Percentiles rank a stretch among this genome's conserved stretches.
Evolutionary conservation across 1,284 basidiomycete genomes (phyloP).

Genomic region (Xerocomus cyaneibrunnescens): DNA sequence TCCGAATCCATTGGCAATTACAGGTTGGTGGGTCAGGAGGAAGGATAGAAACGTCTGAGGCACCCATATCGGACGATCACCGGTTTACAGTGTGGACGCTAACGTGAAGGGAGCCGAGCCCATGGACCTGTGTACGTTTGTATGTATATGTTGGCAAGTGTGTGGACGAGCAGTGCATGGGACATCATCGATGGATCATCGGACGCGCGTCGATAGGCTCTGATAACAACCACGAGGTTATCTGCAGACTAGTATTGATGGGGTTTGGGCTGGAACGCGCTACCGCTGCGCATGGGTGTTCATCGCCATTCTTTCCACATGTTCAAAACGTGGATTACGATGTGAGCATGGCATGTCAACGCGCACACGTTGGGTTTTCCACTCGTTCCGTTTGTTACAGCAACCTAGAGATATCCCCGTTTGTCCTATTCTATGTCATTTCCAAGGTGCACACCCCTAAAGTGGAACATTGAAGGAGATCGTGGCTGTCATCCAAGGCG

Average conservation of each 20-base stretch:
- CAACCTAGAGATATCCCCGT: background rate
- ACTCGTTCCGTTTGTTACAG: background rate
- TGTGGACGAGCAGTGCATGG: background rate
- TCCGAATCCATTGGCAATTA: constrained; percentile 12
- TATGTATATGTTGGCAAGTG: constrained; percentile 8
- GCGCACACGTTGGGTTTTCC: background rate
- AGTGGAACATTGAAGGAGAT: background rate
- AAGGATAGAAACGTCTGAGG: background rate
- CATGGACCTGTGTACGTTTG: constrained; percentile 3
- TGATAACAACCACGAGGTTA: constrained; percentile 19
- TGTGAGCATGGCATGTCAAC: constrained; percentile 13
- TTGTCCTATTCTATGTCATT: background rate
- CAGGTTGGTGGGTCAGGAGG: background rate
- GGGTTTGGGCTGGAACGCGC: constrained; percentile 4
- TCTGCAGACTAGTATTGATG: constrained; percentile 3
- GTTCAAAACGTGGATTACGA: constrained; percentile 6
- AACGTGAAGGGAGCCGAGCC: background rate
- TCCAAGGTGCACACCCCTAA: background rate
- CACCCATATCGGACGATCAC: constrained; percentile 23
- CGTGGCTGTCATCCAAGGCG: background rate
- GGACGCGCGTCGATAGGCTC: constrained; percentile 11
- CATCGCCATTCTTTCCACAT: background rate
- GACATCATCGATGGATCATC: constrained; percentile 2
- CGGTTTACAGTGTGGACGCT: background rate
- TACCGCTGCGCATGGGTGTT: background rate